Base-by-base conservation (phyloP, 495 filamentous ascomycete genomes). In the Penicillium diatomitis region DNA sequence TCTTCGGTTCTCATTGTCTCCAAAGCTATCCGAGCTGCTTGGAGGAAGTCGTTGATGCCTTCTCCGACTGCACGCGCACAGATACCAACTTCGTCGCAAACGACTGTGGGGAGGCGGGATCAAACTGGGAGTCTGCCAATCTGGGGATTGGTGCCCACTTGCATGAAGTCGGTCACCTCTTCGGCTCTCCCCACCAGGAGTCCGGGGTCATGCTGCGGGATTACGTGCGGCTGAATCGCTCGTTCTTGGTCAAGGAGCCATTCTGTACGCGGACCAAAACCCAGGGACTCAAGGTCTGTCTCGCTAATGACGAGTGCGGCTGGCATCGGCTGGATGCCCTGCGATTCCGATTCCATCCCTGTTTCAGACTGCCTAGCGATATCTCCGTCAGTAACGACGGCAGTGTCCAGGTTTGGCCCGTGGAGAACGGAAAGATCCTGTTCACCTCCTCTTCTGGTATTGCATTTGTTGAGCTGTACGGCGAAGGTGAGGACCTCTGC, bases 261-360 rank as follows among this genome's bases (percentile, higher is more conserved):
- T 94, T 84, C 56, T 90, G 86, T 3, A 91, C 87, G 2, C 77
- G 89, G 30, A 95, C 87, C 3, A 86, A 86, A 60, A 80, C 83
- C 27, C 87, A 85, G 44, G 88, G 89, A 3, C 64, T 79, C 43
- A 85, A 87, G 8, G 69, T 86, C 0, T 84, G 87, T 46, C 59
- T 82, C 42, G 79, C 78, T 9, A 78, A 83, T 30, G 87, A 94
- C 55, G 88, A 95, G 66, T 94, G 88, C 62, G 66, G 70, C 31
- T 96, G 90, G 90, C 90, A 96, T 61, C 77, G 88, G 30, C 74
- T 96, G 3, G 92, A 96, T 66, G 80, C 81, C 38, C 71, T 98
- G 36, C 84, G 88, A 30, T 92, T 96, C 67, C 83, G 88, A 33
- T 86, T 81, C 49, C 92, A 98, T 58, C 91, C 92, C 0, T 91